Evolutionary conservation across 1,139 yeast genomes (phyloP).

Genomic region (Blastobotrys persicus): DNA sequence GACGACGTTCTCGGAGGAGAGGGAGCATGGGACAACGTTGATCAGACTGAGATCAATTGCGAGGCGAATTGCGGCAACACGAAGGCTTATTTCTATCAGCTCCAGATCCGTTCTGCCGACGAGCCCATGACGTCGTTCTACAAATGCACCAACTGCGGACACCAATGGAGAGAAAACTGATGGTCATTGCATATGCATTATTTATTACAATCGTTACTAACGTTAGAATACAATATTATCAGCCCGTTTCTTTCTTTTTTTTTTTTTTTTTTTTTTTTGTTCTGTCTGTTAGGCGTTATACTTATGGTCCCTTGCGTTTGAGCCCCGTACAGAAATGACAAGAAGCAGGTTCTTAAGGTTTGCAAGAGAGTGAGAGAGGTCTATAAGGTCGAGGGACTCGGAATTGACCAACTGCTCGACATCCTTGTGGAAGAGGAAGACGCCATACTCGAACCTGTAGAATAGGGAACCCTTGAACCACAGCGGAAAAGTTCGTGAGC

Average conservation of each 20-base stretch:
- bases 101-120: conserved; percentile 91
- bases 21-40: conserved; percentile 99
- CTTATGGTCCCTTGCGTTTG: too few relatives aligned
- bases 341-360: conserved; percentile 41
- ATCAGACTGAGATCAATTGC: conserved; percentile 68
- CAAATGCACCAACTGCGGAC: conserved; percentile 85
- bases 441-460: conserved; percentile 53
- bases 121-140: conserved; percentile 95
- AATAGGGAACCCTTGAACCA: conserved; percentile 49
- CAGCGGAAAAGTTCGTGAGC: conserved; percentile 46
- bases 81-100: conserved; percentile 93
- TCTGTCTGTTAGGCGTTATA: too few relatives aligned
- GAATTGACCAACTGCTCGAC: conserved; percentile 50
- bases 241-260: neutral
- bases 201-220: neutral
- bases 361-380: conserved; percentile 41
- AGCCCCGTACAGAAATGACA: conserved; percentile 25
- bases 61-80: conserved; percentile 82
- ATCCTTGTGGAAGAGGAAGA: conserved; percentile 47
- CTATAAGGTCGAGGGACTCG: conserved; percentile 36
- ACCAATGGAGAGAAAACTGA: conserved; percentile 95
- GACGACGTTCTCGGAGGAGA: conserved; percentile 97
- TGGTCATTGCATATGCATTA: conserved; percentile 13
- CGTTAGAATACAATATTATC: neutral
- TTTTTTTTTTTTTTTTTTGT: too few relatives aligned